Percentiles rank a stretch among this genome's conserved stretches.
phyloP scores from a whole-genome alignment of 2,329 filamentous ascomycete species.

The Diaporthe sp. region DNA sequence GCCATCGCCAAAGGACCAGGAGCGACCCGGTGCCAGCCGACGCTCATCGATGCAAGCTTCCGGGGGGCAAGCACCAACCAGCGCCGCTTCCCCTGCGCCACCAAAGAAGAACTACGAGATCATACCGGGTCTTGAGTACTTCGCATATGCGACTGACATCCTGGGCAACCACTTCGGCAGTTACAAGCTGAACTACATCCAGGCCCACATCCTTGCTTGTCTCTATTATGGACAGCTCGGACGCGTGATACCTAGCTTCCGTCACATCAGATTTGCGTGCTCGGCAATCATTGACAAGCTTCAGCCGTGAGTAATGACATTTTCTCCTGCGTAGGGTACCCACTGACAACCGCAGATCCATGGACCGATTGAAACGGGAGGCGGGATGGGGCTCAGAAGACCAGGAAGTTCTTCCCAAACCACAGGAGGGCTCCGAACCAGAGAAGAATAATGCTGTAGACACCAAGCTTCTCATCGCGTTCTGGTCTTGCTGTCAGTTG shows the following conservation, averaged over 20 bases:
- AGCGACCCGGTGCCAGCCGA: conserved; percentile 61
- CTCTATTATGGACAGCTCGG: conserved; percentile 92
- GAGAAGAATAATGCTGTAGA: conserved; percentile 57
- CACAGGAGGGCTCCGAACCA: conserved; percentile 41
- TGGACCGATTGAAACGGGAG: conserved; percentile 58
- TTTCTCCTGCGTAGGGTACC: neutral
- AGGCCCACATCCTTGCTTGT: conserved; percentile 86
- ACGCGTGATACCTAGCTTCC: conserved; percentile 86
- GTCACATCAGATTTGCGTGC: conserved; percentile 70
- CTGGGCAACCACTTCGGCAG: conserved; percentile 85
- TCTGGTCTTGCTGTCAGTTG: conserved; percentile 94
- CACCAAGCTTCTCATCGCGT: conserved; percentile 81
- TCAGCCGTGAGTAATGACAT: conserved; percentile 70
- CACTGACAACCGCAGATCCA: conserved; percentile 54
- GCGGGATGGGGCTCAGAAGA: neutral
- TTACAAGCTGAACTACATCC: conserved; percentile 85
- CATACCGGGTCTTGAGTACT: conserved; percentile 92
- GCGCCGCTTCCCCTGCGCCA: conserved; percentile 47
- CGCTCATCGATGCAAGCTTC: conserved; percentile 64
- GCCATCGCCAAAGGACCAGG: conserved; percentile 67
- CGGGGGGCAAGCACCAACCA: conserved; percentile 35
- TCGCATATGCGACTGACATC: conserved; percentile 87
- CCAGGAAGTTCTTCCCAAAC: conserved; percentile 16
- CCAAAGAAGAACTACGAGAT: conserved; percentile 79
- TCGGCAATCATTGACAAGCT: conserved; percentile 79